These are phyloP conservation scores for Phialemonium atrogriseum DNA, from an alignment of 2,329 filamentous ascomycete genomes.

Conservation along the genomic window DNA sequence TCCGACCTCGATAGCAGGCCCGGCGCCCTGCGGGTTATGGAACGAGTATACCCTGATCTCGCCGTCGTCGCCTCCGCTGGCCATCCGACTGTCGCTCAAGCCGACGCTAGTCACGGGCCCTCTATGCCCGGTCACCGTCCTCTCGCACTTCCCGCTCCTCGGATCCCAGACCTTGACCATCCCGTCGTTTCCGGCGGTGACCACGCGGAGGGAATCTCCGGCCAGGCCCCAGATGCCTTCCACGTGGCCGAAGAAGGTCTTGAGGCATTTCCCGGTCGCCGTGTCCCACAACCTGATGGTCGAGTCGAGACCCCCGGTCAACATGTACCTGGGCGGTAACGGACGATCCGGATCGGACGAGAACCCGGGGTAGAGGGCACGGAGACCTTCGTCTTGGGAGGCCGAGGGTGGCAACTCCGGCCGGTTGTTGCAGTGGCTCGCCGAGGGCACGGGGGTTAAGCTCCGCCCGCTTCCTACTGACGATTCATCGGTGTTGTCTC, in stretches of 20 bases:
- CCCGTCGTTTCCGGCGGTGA: conserved; percentile 84
- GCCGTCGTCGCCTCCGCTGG: conserved; percentile 87
- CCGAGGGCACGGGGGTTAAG: conserved; percentile 24
- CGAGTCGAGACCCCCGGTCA: conserved; percentile 84
- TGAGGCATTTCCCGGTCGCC: conserved; percentile 68
- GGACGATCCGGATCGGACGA: conserved; percentile 53
- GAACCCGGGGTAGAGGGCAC: conserved; percentile 53
- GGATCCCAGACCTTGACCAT: conserved; percentile 97
- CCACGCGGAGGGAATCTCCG: conserved; percentile 78
- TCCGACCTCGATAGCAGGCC: conserved; percentile 29
- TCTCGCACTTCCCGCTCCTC: conserved; percentile 80
- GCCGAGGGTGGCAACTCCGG: conserved; percentile 7
- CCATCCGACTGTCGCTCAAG: conserved; percentile 80
- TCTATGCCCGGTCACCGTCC: conserved; percentile 83
- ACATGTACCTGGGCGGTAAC: conserved; percentile 79
- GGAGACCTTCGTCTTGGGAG: conserved; percentile 30
- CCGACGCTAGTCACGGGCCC: conserved; percentile 91
- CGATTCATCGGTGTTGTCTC: conserved; percentile 43
- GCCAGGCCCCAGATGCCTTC: conserved; percentile 93
- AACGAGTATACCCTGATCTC: conserved; percentile 83
- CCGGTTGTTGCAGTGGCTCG: conserved; percentile 10
- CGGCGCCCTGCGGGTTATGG: conserved; percentile 36
- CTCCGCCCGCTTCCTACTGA: conserved; percentile 42
- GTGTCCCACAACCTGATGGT: conserved; percentile 93
- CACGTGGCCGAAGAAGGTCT: conserved; percentile 92